Percentiles rank a stretch among this genome's conserved stretches.
These are phyloP conservation scores for Lolium rigidum DNA, from an alignment of 176 grass and related monocot genomes.

Conservation along the genomic window DNA sequence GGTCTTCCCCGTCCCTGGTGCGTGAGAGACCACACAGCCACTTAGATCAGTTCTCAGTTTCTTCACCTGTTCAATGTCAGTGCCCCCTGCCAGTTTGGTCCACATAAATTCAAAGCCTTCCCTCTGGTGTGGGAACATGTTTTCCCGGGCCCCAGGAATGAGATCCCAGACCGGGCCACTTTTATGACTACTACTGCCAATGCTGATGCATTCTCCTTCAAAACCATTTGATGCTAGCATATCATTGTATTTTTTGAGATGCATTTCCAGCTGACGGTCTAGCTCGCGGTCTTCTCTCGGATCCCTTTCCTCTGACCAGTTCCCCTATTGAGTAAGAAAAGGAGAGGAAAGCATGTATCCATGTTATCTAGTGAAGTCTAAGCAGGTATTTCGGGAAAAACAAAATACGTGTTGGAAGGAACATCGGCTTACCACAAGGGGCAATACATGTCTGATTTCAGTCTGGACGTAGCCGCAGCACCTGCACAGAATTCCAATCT, in stretches of 20 bases:
- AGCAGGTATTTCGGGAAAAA: too few relatives aligned
- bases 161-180: conserved; percentile 75
- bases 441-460: conserved; percentile 67
- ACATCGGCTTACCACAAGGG: too few relatives aligned
- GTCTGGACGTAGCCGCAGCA: conserved; percentile 56
- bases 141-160: conserved; percentile 58
- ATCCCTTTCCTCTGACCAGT: conserved; percentile 28
- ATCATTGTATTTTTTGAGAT: conserved; percentile 23
- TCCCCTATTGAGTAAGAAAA: conserved; percentile 39
- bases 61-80: conserved; percentile 53
- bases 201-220: conserved; percentile 20
- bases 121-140: conserved; percentile 75
- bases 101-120: conserved; percentile 92
- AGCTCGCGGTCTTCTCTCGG: conserved; percentile 8
- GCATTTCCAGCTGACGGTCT: conserved; percentile 24
- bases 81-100: conserved; percentile 69
- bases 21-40: conserved; percentile 97
- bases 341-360: neutral
- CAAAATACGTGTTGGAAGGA: too few relatives aligned
- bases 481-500: conserved; percentile 71
- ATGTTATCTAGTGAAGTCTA: too few relatives aligned
- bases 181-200: conserved; percentile 10
- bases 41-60: conserved; percentile 40
- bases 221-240: conserved; percentile 43
- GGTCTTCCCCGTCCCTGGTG: conserved; percentile 90